A percentile compares a stretch with the other conserved stretches of the same genome.
phyloP scores from a whole-genome alignment of 2,329 filamentous ascomycete species.

The Sarocladiaceae sp. region DNA sequence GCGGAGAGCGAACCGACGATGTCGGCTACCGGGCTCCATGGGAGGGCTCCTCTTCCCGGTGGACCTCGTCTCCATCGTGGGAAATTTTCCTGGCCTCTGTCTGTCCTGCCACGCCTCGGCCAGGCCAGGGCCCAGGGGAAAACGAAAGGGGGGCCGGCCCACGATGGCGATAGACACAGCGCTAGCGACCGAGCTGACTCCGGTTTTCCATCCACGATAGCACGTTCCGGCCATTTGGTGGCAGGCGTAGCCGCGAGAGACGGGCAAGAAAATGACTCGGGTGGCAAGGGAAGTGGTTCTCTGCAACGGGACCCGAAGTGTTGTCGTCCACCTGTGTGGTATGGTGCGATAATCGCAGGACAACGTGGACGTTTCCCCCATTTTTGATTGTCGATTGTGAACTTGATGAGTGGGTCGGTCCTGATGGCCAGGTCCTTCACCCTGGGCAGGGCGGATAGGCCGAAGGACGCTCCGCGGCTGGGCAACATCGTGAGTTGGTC shows the following conservation, averaged over 20 bases:
- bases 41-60: not conserved
- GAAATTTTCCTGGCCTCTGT: constrained; percentile 3
- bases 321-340: not conserved
- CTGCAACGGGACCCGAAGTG: not conserved
- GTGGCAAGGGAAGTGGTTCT: constrained; percentile 5
- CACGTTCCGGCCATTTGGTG: not conserved
- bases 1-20: constrained; percentile 9
- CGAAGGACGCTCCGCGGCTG: constrained; percentile 1
- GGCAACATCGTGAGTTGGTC: constrained; percentile 3
- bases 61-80: constrained; percentile 10
- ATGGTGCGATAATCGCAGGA: not conserved
- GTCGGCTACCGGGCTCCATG: constrained; percentile 1
- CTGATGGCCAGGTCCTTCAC: not conserved
- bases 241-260: constrained; percentile 1
- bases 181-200: constrained; percentile 2
- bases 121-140: not conserved
- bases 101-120: constrained; percentile 6
- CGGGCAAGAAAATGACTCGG: constrained; percentile 8
- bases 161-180: constrained; percentile 7
- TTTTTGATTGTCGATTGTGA: not conserved
- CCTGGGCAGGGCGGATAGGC: not conserved
- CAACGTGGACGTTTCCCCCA: constrained; percentile 4
- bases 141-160: not conserved
- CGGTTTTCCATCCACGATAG: constrained; percentile 2
- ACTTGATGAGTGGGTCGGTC: not conserved